These are phyloP conservation scores for Plasmopara muralis DNA, from an alignment of 352 stramenopile species.

Conservation along the genomic window DNA sequence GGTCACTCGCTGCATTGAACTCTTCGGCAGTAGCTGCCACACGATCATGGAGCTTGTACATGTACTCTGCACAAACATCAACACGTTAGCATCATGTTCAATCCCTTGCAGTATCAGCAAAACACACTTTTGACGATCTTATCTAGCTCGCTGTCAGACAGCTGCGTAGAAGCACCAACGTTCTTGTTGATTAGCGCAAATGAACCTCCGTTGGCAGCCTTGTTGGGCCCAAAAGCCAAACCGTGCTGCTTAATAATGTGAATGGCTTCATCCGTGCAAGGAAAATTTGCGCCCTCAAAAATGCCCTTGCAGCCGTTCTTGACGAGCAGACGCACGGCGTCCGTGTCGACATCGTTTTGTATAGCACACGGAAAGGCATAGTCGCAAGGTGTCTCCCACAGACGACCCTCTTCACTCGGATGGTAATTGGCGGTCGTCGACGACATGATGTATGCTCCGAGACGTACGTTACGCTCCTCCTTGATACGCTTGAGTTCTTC, in stretches of 20 bases:
- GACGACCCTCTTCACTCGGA: slow-evolving; percentile 56
- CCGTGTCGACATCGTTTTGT: slow-evolving; percentile 89
- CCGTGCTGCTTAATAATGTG: slow-evolving; percentile 79
- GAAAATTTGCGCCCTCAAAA: slow-evolving; percentile 84
- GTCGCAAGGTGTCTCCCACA: slow-evolving; percentile 92
- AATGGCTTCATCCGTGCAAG: slow-evolving; percentile 73
- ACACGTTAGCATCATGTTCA: slow-evolving; percentile 8
- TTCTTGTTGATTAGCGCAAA: slow-evolving; percentile 65
- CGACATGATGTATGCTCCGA: slow-evolving; percentile 86
- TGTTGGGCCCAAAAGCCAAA: slow-evolving; percentile 80
- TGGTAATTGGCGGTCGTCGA: slow-evolving; percentile 86
- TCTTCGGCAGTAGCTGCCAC: slow-evolving; percentile 64
- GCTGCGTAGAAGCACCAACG: slow-evolving; percentile 38
- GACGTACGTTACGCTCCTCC: slow-evolving; percentile 66
- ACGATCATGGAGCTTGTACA: slow-evolving; percentile 63
- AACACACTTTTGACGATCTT: slow-evolving; percentile 59
- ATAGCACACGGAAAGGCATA: slow-evolving; percentile 95
- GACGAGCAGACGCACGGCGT: slow-evolving; percentile 60
- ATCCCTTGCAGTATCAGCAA: neutral
- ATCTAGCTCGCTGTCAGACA: slow-evolving; percentile 60
- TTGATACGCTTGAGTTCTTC: slow-evolving; percentile 77
- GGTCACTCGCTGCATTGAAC: slow-evolving; percentile 71
- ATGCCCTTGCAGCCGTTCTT: slow-evolving; percentile 87
- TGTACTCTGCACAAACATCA: slow-evolving; percentile 49
- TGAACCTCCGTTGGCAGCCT: slow-evolving; percentile 75